Evolutionary conservation across 148 eudicot species (phyloP), one percentile per base, ranked within the genome.

Genomic region (Cornus kousa): DNA sequence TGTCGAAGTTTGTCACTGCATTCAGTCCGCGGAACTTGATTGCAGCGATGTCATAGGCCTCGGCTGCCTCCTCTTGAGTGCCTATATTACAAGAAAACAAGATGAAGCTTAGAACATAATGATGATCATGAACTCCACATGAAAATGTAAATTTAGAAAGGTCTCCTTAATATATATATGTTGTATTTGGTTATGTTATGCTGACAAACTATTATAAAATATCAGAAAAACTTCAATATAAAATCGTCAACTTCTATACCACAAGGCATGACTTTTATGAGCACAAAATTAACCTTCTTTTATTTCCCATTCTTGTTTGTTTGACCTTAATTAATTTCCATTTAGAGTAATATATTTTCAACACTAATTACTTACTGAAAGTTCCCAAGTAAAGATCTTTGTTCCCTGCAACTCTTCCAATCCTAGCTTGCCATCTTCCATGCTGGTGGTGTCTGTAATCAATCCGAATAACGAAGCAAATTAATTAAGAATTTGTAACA

Each of bases 381-480:
- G 99, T 95, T 80, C 97, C 99, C 81, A 95, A 74, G 86, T 95
- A 95, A 74, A 95, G 97, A 81, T 95, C 99, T 71, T 95, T 95
- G 91, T 95, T 95, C 78, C 99, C 99, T 1, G 99, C 98, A 80
- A 95, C 99, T 76, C 99, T 89, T 57, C 99, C 99, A 23, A 95
- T 95, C 67, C 99, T 93, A 55, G 99, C 99, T 85, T 95, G 99
- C 99, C 99, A 95, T 75, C 99, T 93, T 79, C 99, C 99, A 89
- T 95, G 99, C 62, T 95, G 99, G 72, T 95, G 99, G 81, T 95
- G 99, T 79, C 99, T 95, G 80, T 75, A 73, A 77, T 19, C 43
- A 32, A 71, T 82, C 75, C 76, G 32, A 40, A 40, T 70, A 53
- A 53, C 13, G 17, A 12, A 53, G 19, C 19, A 1, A 62, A 62